Base-by-base conservation (phyloP, 495 filamentous ascomycete genomes). In the Penicillium atrosanguineum region DNA sequence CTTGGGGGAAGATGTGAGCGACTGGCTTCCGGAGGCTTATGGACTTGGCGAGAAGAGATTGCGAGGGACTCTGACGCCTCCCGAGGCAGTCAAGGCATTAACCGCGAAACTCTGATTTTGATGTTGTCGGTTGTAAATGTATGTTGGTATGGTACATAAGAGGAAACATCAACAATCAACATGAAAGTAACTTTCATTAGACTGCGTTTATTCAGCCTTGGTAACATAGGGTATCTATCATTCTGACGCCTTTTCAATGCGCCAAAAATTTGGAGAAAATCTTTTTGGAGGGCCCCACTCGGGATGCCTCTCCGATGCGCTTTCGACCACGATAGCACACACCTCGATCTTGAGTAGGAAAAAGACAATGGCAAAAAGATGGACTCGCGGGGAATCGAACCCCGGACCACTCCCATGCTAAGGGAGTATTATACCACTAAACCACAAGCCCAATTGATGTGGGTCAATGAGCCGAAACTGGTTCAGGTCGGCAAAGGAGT, bases 351-450 rank as follows among this genome's bases (percentile, higher is more conserved):
- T 9, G 36, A 18, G 12, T 16, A 15, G 12, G 15, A 20, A 6
- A 15, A 21, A 0, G 4, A 11, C 23, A 23, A 42, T 4, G 26
- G 18, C 38, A 50, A 50, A 50, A 50, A 36, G 11, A 19, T 72
- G 69, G 69, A 70, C 68, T 70, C 73, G 77, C 77, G 69, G 77
- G 76, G 74, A 79, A 79, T 79, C 73, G 77, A 80, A 79, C 73
- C 77, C 77, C 70, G 74, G 77, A 79, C 77, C 73, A 75, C 75
- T 70, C 74, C 73, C 73, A 76, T 70, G 67, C 72, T 70, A 75
- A 74, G 65, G 60, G 64, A 59, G 63, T 64, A 66, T 72, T 70
- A 73, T 73, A 71, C 70, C 70, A 73, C 70, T 73, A 73, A 70
- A 73, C 70, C 69, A 73, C 69, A 71, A 65, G 64, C 68, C 68